Evolutionary conservation across 2,329 filamentous ascomycete species (phyloP).

Genomic region (Diaporthe citriasiana): DNA sequence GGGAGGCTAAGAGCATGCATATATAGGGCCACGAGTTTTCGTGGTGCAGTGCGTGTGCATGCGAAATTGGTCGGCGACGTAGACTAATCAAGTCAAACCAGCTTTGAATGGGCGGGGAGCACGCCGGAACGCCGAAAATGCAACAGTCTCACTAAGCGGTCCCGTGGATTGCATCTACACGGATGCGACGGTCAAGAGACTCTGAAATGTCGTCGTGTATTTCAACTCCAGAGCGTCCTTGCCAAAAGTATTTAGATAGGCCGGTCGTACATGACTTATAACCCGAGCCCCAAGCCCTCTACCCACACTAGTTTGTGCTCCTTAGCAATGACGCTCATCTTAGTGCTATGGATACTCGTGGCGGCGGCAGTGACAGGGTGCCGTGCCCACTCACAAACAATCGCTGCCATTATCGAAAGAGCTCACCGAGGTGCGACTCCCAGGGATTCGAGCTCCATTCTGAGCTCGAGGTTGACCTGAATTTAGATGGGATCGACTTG

Average conservation of each 20-base stretch:
- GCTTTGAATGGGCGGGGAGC: not conserved
- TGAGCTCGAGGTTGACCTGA: not conserved
- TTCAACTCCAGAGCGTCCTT: not conserved
- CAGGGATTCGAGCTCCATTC: too few species aligned
- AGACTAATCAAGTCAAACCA: not conserved
- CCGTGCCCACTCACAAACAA: not conserved
- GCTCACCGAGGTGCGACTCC: not conserved
- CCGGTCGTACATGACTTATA: too few species aligned
- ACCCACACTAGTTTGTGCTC: rapidly evolving
- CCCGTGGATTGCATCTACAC: not conserved
- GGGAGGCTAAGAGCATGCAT: not conserved
- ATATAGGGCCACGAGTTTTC: not conserved
- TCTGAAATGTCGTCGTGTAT: not conserved
- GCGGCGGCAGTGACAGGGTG: not conserved
- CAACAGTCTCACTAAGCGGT: not conserved
- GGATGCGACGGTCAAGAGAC: not conserved
- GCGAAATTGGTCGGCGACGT: not conserved
- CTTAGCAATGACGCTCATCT: not conserved
- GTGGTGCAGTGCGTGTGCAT: not conserved
- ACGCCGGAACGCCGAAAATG: constrained; percentile 1
- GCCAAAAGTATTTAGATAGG: not conserved
- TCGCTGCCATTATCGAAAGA: not conserved
- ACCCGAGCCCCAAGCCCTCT: not conserved
- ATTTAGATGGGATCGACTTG: constrained; percentile 2
- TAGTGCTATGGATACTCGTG: not conserved